Percentiles rank a stretch among this genome's conserved stretches.
phyloP scores from a whole-genome alignment of 116 monocot species.

The Papilionanthe hybrid region DNA sequence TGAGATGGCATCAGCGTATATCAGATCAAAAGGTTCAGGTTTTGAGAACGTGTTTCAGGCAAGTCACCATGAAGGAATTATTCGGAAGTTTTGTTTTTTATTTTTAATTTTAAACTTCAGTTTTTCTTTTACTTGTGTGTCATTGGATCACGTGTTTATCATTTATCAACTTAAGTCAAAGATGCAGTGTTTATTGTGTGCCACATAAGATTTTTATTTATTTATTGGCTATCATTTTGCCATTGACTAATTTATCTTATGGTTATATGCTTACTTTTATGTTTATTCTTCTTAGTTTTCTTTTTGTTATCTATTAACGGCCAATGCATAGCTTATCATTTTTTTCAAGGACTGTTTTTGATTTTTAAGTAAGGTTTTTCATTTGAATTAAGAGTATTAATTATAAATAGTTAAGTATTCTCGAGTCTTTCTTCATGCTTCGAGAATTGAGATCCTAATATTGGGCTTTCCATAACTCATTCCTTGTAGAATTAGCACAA shows the following conservation, averaged over 20 bases:
- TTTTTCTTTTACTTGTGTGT: not conserved
- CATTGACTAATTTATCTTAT: not conserved
- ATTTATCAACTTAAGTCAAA: not conserved
- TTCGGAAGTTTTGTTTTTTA: not conserved
- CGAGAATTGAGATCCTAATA: no score
- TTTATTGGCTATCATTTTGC: not conserved
- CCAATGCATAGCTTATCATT: not conserved
- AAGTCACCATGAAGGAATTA: conserved; percentile 8
- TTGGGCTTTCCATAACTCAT: no score
- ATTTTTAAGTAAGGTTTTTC: not conserved
- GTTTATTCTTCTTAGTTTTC: not conserved
- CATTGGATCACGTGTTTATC: not conserved
- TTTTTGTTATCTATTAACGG: not conserved
- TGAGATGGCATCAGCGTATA: conserved; percentile 98
- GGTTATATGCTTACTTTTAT: not conserved
- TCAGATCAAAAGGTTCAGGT: conserved; percentile 83
- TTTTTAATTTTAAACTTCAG: not conserved
- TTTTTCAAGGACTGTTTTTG: not conserved
- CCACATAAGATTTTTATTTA: not conserved
- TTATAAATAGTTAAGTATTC: not conserved
- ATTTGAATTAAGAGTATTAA: not conserved
- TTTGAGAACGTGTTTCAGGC: conserved; percentile 96
- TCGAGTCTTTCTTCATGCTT: no score
- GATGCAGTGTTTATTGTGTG: not conserved
- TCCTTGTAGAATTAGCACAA: no score